Base-by-base conservation (phyloP, 2,329 filamentous ascomycete genomes). In the Hypoxylon sp. region DNA sequence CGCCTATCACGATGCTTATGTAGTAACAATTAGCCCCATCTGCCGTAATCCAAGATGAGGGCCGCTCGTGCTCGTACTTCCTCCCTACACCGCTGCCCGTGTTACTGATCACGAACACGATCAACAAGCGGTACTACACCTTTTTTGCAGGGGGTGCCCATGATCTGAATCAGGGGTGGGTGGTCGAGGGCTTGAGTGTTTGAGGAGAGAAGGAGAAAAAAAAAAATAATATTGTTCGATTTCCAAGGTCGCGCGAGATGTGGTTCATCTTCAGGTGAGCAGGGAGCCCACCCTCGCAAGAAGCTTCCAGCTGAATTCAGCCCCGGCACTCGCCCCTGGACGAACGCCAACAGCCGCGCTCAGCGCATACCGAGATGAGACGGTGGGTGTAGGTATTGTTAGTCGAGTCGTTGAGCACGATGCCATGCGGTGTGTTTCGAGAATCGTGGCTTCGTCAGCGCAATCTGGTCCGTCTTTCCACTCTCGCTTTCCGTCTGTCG, bases 391-490 rank as follows among this genome's bases (percentile, higher is more conserved):
- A 19, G 17, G 17, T 28, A 13, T 49, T 49, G 55, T 21, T 43
- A 43, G 43, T 49, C 55, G 41, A 32, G 10, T 21, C 11, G 11
- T 36, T 36, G 41, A 55, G 43, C 25, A 30, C 30, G 48, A 51
- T 57, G 19, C 14, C 14, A 58, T 69, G 63, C 67, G 63, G 67
- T 69, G 63, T 66, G 63, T 63, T 67, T 67, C 59, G 63, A 55
- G 45, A 38, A 49, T 49, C 38, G 32, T 34, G 38, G 46, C 41
- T 43, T 32, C 57, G 50, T 43, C 50, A 34, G 55, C 36, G 45
- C 30, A 13, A 34, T 53, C 34, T 17, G 11, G 23, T 30, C 45
- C 57, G 50, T 49, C 51, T 49, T 45, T 30, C 45, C 59, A 55
- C 36, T 52, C 49, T 63, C 32, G 23, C 21, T 50, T 50, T 41